Base-by-base conservation (phyloP, 2,329 filamentous ascomycete species). In the Aspergillus eucalypticola region DNA sequence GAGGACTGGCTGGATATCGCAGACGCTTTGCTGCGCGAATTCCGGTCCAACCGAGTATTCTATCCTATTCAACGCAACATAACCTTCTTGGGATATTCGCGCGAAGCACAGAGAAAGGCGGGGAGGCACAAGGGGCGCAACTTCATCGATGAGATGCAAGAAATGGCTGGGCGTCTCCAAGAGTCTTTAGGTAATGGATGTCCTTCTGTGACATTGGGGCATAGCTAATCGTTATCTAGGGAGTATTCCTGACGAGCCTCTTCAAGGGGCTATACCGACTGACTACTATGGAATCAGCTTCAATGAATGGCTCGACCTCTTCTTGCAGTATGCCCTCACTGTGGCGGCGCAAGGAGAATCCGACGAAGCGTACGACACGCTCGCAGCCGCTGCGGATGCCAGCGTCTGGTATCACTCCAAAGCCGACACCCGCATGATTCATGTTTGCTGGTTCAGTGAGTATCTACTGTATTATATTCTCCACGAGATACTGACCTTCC, bases 301-400 rank as follows among this genome's bases (percentile, higher is more conserved):
- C 71, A 82, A 88, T 60, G 84, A 87, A 50, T 99, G 95, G 95
- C 84, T 97, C 3, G 90, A 96, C 66, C 83, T 96, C 0, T 96
- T 99, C 72, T 84, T 96, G 38, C 90, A 95, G 69, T 96, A 96
- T 72, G 90, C 92, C 3, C 82, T 97, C 51, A 82, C 88, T 5
- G 83, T 95, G 32, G 90, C 92, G 7, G 84, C 86, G 44, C 79
- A 83, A 19, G 88, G 88, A 35, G 86, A 89, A 51, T 81, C 84
- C 13, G 83, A 88, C 44, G 88, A 91, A 63, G 88, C 91, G 54
- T 97, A 96, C 73, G 86, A 89, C 54, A 86, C 92, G 7, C 88
- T 96, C 66, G 87, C 92, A 62, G 87, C 90, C 5, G 91, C 91
- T 1, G 84, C 88, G 52, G 88, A 91, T 70, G 91, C 92, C 13